Conservation (phyloP, 2,329 filamentous ascomycete species). For the Verticillium zaregamsianum region DNA sequence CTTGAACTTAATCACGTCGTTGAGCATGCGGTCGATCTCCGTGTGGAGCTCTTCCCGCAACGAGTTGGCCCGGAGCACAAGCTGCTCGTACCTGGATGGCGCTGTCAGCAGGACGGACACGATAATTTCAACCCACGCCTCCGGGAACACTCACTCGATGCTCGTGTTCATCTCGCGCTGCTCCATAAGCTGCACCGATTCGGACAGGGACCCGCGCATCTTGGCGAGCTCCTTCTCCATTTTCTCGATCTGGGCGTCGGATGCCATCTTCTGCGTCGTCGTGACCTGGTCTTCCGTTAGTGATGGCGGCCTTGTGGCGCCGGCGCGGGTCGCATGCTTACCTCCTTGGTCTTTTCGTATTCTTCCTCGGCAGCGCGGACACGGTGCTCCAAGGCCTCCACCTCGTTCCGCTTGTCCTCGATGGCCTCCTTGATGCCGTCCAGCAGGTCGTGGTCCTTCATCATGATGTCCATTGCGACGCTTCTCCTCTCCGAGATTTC, state of each 20-base stretch:
- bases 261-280: conserved; percentile 79
- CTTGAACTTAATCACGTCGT: conserved; percentile 98
- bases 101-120: neutral
- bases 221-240: conserved; percentile 98
- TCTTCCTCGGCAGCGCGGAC: conserved; percentile 87
- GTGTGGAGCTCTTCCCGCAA: conserved; percentile 97
- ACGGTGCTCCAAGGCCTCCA: conserved; percentile 85
- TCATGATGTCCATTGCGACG: conserved; percentile 78
- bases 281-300: conserved; percentile 41
- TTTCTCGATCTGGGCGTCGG: conserved; percentile 93
- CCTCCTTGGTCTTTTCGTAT: conserved; percentile 89
- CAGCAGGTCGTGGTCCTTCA: conserved; percentile 90
- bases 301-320: neutral
- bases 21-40: conserved; percentile 91
- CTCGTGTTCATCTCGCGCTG: conserved; percentile 95
- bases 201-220: conserved; percentile 78
- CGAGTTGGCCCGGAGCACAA: conserved; percentile 77
- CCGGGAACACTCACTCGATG: conserved; percentile 66
- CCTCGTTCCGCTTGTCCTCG: conserved; percentile 89
- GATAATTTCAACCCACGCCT: neutral
- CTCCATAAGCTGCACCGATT: conserved; percentile 87
- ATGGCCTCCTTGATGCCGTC: conserved; percentile 96
- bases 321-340: conserved; percentile 18
- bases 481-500: conserved; percentile 89
- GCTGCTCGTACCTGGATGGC: conserved; percentile 73